Percentiles rank a stretch among this genome's conserved stretches.
Evolutionary conservation across 1,284 basidiomycete genomes (phyloP).

Genomic region (Bondarzewia mesenterica): DNA sequence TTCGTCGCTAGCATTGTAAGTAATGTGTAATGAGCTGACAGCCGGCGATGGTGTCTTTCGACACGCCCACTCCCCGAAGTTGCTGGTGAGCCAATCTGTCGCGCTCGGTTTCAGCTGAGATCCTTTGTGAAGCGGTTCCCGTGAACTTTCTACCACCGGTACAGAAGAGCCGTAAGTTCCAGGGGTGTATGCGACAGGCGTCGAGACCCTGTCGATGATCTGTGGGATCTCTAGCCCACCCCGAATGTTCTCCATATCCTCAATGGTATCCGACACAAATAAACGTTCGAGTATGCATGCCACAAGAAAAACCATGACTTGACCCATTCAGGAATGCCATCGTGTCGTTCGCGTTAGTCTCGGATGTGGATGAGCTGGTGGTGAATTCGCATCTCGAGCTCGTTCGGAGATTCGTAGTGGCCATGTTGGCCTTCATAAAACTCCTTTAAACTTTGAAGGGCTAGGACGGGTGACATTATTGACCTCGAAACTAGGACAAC

Average conservation of each 20-base stretch:
- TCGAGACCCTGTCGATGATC: constrained; percentile 71
- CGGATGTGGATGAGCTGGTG: constrained; percentile 88
- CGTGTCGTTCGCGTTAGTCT: constrained; percentile 73
- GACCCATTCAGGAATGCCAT: constrained; percentile 65
- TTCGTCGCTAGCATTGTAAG: no score
- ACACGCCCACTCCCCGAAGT: no score
- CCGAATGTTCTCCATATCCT: constrained; percentile 69
- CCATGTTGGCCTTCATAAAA: constrained; percentile 85
- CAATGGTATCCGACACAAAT: constrained; percentile 67
- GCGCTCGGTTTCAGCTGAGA: constrained; percentile 21
- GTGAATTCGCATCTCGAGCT: constrained; percentile 95
- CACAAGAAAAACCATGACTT: constrained; percentile 67
- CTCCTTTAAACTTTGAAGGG: constrained; percentile 85
- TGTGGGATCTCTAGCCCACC: constrained; percentile 54
- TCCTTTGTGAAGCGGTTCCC: not conserved
- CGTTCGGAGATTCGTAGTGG: constrained; percentile 64
- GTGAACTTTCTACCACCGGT: constrained; percentile 1
- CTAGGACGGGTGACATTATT: constrained; percentile 29
- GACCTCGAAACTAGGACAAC: not conserved
- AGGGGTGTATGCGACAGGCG: constrained; percentile 14
- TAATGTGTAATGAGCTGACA: no score
- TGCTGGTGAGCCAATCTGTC: constrained; percentile 32
- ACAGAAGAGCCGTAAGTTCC: constrained; percentile 13
- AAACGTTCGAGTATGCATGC: constrained; percentile 67
- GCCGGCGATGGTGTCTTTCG: no score